A percentile compares a stretch with the other conserved stretches of the same genome.
phyloP scores from a whole-genome alignment of 2,329 filamentous ascomycete genomes.

The Sporothrix pallida region DNA sequence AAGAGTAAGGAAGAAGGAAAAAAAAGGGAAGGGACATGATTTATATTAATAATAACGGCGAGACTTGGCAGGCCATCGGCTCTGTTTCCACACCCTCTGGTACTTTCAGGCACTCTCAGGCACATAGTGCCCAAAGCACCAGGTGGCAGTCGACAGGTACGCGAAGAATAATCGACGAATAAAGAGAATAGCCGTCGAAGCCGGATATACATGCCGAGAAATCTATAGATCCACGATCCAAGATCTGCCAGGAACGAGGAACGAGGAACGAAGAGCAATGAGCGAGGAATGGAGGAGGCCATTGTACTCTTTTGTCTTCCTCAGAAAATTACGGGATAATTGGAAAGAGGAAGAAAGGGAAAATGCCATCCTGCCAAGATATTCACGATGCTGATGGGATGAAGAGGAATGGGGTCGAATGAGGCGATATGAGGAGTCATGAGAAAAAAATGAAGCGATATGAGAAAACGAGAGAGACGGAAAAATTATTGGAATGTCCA shows the following conservation, averaged over 20 bases:
- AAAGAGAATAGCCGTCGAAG: not conserved
- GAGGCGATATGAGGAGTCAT: no score
- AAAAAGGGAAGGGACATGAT: no score
- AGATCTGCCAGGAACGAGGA: constrained; percentile 5
- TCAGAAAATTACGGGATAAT: not conserved
- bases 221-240: not conserved
- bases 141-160: not conserved
- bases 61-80: constrained; percentile 18
- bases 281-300: no score
- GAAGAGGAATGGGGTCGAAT: not conserved
- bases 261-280: no score
- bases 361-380: not conserved
- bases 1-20: no score
- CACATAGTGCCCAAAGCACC: not conserved
- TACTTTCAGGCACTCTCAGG: not conserved
- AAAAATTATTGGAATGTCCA: no score
- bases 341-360: no score
- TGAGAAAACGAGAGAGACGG: no score
- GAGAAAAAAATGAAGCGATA: not conserved
- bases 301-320: not conserved
- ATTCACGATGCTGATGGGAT: not conserved
- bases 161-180: not conserved
- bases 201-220: constrained; percentile 9
- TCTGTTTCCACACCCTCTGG: not conserved
- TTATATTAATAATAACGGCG: no score